Evolutionary conservation across 2,329 filamentous ascomycete genomes (phyloP).

Genomic region (Curvularia eragrostidis): DNA sequence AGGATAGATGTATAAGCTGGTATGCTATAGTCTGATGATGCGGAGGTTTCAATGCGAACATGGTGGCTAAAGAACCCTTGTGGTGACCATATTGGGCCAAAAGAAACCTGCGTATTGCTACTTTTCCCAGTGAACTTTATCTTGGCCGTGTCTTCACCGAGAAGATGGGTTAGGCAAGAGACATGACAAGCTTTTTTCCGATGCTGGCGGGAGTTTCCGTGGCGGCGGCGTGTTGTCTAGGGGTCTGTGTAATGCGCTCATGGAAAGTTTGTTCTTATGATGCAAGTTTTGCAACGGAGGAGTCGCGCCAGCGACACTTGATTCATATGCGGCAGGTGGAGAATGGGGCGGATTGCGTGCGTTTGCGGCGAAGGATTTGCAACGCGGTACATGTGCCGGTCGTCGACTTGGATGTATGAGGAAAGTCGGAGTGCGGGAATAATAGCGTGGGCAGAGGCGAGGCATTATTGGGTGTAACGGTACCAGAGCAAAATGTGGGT

Average conservation of each 20-base stretch:
- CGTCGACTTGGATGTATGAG: not conserved
- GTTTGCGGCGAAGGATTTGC: not conserved
- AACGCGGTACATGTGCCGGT: not conserved
- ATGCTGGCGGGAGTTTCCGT: not conserved
- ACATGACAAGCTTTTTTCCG: not conserved
- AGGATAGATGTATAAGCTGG: too few species aligned
- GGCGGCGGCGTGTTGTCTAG: not conserved
- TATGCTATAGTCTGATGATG: too few species aligned
- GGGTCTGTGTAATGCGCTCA: not conserved
- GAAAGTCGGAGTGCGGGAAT: not conserved
- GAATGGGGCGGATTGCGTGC: not conserved
- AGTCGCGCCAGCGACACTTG: not conserved
- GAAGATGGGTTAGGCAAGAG: not conserved
- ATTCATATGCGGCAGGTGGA: not conserved
- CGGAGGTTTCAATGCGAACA: too few species aligned
- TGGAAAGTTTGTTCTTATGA: not conserved
- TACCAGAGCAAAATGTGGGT: not conserved
- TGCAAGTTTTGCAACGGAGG: not conserved
- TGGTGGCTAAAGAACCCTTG: too few species aligned
- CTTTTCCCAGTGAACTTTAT: not conserved
- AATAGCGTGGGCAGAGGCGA: not conserved
- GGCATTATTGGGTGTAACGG: not conserved
- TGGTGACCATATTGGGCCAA: too few species aligned
- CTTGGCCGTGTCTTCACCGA: not conserved
- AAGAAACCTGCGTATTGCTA: too few species aligned